phyloP scores from a whole-genome alignment of 106 monocot genomes.

The Hemerocallis citrina region DNA sequence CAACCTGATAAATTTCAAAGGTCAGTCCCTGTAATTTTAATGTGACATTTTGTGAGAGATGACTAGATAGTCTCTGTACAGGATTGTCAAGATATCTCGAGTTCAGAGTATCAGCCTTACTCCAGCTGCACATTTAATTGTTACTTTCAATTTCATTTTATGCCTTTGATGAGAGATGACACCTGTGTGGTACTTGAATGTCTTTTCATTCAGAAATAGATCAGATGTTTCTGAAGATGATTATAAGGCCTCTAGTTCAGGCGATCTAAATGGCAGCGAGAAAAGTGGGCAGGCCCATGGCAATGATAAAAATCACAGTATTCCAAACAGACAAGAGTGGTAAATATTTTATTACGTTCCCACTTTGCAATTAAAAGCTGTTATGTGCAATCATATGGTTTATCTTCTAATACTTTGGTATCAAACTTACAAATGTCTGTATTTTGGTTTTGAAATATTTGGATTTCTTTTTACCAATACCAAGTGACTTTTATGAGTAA shows the following conservation, averaged over 20 bases:
- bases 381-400: no score
- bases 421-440: no score
- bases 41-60: neutral
- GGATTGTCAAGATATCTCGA: no score
- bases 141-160: neutral
- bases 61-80: neutral
- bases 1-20: constrained; percentile 14
- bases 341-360: no score
- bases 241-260: neutral
- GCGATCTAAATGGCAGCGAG: constrained; percentile 7
- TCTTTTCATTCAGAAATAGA: constrained; percentile 12
- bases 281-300: constrained; percentile 2
- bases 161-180: neutral
- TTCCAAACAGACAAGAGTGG: no score
- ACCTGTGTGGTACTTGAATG: neutral
- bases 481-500: no score
- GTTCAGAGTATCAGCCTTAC: neutral
- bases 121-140: neutral
- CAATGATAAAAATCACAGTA: no score
- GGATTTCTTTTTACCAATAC: no score
- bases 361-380: no score
- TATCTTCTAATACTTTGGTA: no score
- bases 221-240: constrained; percentile 24
- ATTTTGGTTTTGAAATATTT: no score
- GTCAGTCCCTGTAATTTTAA: no score